A percentile compares a stretch with the other conserved stretches of the same genome.
phyloP scores from a whole-genome alignment of 768 basidiomycete species.

The button mushroom (Agaricus bisporus) region DNA sequence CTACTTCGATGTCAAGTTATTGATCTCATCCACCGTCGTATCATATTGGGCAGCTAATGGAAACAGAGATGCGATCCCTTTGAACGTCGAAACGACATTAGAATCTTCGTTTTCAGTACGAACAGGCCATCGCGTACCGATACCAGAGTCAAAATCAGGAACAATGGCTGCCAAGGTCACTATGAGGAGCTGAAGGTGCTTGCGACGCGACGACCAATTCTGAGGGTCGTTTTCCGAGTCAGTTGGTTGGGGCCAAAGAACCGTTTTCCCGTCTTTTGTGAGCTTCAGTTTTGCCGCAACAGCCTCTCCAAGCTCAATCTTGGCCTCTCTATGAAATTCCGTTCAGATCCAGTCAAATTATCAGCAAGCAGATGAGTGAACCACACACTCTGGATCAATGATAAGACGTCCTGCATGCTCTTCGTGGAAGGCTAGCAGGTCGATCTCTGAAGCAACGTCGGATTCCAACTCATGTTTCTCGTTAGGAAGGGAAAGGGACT shows the following conservation, averaged over 20 bases:
- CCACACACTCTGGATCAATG: conserved; percentile 53
- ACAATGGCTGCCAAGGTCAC: conserved; percentile 60
- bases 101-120: background rate
- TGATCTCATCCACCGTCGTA: conserved; percentile 52
- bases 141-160: conserved; percentile 63
- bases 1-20: conserved; percentile 55
- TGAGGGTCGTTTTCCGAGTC: conserved; percentile 61
- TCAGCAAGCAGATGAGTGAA: background rate
- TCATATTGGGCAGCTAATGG: conserved; percentile 48
- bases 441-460: conserved; percentile 19
- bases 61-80: conserved; percentile 30
- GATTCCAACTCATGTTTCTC: conserved; percentile 16
- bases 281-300: conserved; percentile 53
- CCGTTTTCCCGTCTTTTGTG: conserved; percentile 46
- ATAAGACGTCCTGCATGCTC: conserved; percentile 51
- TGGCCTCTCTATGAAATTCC: conserved; percentile 43
- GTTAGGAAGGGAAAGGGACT: conserved; percentile 2
- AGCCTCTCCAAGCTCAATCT: conserved; percentile 51
- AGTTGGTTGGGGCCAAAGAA: conserved; percentile 67
- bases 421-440: conserved; percentile 44
- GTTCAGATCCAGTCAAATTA: background rate
- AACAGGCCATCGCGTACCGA: conserved; percentile 31
- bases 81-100: background rate
- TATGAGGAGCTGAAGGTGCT: conserved; percentile 51
- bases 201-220: conserved; percentile 52